Evolutionary conservation across 2,329 filamentous ascomycete species (phyloP), one percentile per base, ranked within the genome.

Genomic region (Ophiocordyceps sinensis): DNA sequence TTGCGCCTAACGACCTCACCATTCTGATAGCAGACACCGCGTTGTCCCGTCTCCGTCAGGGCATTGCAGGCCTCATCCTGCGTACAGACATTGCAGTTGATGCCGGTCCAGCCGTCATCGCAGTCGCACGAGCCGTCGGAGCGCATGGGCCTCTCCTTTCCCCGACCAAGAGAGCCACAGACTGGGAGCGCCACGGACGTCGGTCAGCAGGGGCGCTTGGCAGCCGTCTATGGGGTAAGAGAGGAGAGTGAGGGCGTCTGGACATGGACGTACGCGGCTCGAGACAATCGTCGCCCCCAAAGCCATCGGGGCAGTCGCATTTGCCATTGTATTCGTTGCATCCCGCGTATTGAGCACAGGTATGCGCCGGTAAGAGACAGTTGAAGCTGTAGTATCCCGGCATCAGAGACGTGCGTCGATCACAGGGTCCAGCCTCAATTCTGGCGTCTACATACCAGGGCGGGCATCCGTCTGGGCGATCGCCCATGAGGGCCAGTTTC

Each of bases 31-130:
- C 91, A 98, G 11, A 94, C 79, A 28, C 87, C 91, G 37, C 81
- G 86, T 45, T 85, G 75, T 4, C 75, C 75, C 13, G 81, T 78
- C 4, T 85, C 85, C 79, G 94, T 94, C 62, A 98, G 68, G 29
- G 85, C 79, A 57, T 91, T 77, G 56, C 91, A 98, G 14, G 84
- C 88, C 50, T 82, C 68, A 58, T 96, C 73, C 4, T 79, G 77
- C 45, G 82, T 79, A 63, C 91, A 98, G 43, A 98, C 85, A 54
- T 91, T 98, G 75, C 91, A 98, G 68, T 98, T 98, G 65, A 98
- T 89, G 47, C 91, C 91, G 34, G 76, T 76, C 91, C 91, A 98
- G 42, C 91, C 91, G 31, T 94, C 84, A 55, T 88, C 82, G 61
- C 91, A 98, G 35, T 86, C 67, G 64, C 91, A 98, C 34, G 70